Percentiles rank a stretch among this genome's conserved stretches.
Conservation (phyloP, 139 green algal species). For the Raphidocelis subcapitata region DNA sequence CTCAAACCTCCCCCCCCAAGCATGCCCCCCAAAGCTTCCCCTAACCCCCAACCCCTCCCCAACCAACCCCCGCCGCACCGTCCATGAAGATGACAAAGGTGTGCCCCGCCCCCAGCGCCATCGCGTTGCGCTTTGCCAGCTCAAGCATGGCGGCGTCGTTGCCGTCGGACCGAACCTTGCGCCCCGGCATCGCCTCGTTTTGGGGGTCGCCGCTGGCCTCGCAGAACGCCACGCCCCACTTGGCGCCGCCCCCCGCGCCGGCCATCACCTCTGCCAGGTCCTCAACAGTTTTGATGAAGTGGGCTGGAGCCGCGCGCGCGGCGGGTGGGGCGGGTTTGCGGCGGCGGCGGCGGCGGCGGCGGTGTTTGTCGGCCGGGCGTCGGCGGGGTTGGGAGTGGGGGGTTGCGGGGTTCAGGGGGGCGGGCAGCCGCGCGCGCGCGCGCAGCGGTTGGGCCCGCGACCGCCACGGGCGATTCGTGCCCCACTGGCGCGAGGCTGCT, state of each 20-base stretch:
- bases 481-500: too few species aligned
- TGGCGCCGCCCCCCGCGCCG: conserved; percentile 2
- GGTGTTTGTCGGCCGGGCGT: not conserved
- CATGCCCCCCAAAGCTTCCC: too few species aligned
- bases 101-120: conserved; percentile 33
- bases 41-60: too few species aligned
- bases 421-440: too few species aligned
- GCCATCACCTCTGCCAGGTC: conserved; percentile 23
- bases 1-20: too few species aligned
- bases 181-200: conserved; percentile 22
- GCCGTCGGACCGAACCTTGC: conserved; percentile 35
- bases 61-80: too few species aligned
- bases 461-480: too few species aligned
- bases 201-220: conserved; percentile 23
- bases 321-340: too few species aligned
- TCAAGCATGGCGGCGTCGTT: conserved; percentile 29
- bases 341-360: not conserved
- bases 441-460: too few species aligned
- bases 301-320: too few species aligned
- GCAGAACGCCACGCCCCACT: conserved; percentile 38
- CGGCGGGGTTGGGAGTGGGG: too few species aligned
- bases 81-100: conserved; percentile 42
- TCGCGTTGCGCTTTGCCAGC: conserved; percentile 30
- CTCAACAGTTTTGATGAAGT: conserved; percentile 48
- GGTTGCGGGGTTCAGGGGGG: too few species aligned